A percentile compares a stretch with the other conserved stretches of the same genome.
phyloP scores from a whole-genome alignment of 192 early-diverging fungal species.

The Podila epigama region DNA sequence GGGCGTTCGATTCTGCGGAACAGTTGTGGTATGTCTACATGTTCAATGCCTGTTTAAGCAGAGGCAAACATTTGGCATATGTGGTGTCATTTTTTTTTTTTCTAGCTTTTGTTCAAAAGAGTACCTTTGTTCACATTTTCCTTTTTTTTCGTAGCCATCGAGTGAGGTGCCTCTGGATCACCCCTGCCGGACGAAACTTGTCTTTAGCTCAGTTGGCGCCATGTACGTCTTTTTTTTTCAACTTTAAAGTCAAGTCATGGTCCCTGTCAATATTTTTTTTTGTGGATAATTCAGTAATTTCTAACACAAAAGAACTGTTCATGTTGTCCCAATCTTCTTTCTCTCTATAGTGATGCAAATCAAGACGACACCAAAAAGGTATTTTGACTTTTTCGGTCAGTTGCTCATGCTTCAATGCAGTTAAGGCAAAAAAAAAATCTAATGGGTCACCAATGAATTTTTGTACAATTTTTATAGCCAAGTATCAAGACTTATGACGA shows the following conservation, averaged over 20 bases:
- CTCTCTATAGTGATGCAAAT: constrained; percentile 20
- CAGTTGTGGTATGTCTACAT: constrained; percentile 53
- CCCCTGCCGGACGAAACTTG: constrained; percentile 35
- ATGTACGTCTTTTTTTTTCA: background rate
- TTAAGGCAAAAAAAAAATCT: too few species aligned
- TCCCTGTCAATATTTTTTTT: constrained; percentile 9
- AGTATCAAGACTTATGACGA: constrained; percentile 78
- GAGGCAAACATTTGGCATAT: too few species aligned
- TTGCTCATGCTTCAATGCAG: too few species aligned
- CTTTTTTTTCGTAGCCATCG: constrained; percentile 8
- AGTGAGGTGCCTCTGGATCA: constrained; percentile 38
- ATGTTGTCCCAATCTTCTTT: background rate
- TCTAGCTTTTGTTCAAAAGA: background rate
- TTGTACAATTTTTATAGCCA: constrained; percentile 50
- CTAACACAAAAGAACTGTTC: background rate
- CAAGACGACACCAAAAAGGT: constrained; percentile 25
- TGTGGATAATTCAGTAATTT: background rate
- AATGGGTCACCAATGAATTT: background rate
- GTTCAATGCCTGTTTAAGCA: background rate
- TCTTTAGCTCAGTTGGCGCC: constrained; percentile 33
- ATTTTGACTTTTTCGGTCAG: too few species aligned
- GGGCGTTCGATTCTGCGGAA: constrained; percentile 76
- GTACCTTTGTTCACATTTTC: background rate
- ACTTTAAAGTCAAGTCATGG: constrained; percentile 10
- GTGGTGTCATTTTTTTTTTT: too few species aligned